These are phyloP conservation scores for Colletotrichum sansevieriae DNA, from an alignment of 2,329 filamentous ascomycete species.

Conservation along the genomic window DNA sequence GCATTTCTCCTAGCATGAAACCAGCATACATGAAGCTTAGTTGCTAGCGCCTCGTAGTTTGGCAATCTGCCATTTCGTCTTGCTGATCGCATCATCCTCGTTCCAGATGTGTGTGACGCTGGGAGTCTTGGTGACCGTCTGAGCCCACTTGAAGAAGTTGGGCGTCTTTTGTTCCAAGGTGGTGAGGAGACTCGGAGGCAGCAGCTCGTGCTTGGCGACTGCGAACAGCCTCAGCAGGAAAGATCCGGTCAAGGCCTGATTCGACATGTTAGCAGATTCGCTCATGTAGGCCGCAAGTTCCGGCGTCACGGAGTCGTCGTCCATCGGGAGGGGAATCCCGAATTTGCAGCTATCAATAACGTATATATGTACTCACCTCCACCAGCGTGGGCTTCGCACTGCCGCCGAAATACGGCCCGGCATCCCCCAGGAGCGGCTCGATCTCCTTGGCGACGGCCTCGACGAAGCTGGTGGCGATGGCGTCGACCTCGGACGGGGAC, in stretches of 20 bases:
- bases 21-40: not conserved
- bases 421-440: conserved; percentile 74
- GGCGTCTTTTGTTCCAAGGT: conserved; percentile 69
- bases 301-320: not conserved
- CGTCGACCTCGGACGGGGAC: conserved; percentile 63
- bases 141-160: conserved; percentile 76
- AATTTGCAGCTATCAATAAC: not conserved
- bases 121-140: conserved; percentile 69
- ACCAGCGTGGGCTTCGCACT: conserved; percentile 74
- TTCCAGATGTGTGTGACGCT: conserved; percentile 76
- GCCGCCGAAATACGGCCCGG: conserved; percentile 74
- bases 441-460: conserved; percentile 75
- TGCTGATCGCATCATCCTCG: conserved; percentile 60
- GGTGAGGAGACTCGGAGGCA: conserved; percentile 61
- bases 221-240: conserved; percentile 74
- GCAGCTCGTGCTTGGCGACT: conserved; percentile 66
- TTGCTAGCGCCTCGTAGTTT: conserved; percentile 32
- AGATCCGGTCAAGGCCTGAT: conserved; percentile 72
- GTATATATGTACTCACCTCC: no score
- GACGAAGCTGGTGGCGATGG: conserved; percentile 64
- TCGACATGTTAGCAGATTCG: conserved; percentile 30
- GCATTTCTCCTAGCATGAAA: not conserved
- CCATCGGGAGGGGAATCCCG: not conserved
- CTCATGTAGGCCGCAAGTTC: not conserved
- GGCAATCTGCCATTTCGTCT: conserved; percentile 55